Evolutionary conservation across 495 filamentous ascomycete species (phyloP).

Genomic region (Pseudevernia furfuracea): DNA sequence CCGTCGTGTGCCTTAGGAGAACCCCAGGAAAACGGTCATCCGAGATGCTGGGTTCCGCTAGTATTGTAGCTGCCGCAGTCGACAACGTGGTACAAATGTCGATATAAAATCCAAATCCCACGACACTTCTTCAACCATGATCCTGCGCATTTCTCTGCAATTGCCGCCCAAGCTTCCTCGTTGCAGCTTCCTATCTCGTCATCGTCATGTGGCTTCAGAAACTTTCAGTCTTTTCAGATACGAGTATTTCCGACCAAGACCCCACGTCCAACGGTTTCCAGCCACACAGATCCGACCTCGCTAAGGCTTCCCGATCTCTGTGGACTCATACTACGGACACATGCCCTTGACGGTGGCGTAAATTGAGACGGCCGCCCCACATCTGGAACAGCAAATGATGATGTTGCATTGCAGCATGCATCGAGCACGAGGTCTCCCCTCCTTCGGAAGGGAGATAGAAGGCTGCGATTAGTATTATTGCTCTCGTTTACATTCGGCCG

Average conservation of each 20-base stretch:
- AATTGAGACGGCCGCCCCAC: not conserved
- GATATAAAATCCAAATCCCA: constrained; percentile 17
- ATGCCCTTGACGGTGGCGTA: not conserved
- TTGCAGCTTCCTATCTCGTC: not conserved
- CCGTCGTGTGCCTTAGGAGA: constrained; percentile 13
- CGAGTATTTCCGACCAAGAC: not conserved
- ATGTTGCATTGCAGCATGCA: constrained; percentile 29
- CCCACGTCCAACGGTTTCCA: constrained; percentile 5
- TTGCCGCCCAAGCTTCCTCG: not conserved
- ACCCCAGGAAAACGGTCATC: constrained; percentile 11
- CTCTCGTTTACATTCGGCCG: constrained; percentile 4
- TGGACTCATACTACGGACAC: not conserved
- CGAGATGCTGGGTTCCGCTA: constrained; percentile 17
- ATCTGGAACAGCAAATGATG: constrained; percentile 15
- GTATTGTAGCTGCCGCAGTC: constrained; percentile 18
- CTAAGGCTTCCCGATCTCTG: not conserved
- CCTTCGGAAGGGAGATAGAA: constrained; percentile 8
- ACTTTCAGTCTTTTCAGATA: not conserved
- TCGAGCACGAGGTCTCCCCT: constrained; percentile 11
- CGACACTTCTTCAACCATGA: constrained; percentile 9
- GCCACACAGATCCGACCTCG: not conserved
- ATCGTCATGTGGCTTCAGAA: not conserved
- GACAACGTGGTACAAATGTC: constrained; percentile 10
- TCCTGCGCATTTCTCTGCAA: not conserved
- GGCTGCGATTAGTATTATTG: constrained; percentile 1